Base-by-base conservation (phyloP, 163 green algal species). In the Coccomyxa subellipsoidea region DNA sequence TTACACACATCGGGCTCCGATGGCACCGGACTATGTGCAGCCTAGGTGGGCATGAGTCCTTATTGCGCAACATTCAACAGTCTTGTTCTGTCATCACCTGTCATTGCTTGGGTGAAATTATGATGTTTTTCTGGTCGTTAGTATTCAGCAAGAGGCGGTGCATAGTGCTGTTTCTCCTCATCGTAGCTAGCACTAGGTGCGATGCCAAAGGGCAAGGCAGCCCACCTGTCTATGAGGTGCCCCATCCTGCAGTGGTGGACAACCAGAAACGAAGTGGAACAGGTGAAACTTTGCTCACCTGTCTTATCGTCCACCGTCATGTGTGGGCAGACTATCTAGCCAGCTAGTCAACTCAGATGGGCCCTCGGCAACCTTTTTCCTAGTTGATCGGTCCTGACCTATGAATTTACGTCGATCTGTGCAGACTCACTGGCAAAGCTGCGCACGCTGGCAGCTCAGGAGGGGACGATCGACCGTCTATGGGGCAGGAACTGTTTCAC, bases 401-500 rank as follows among this genome's bases (percentile, higher is more conserved):
- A 18, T 59, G 4, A 59, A 12, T 2, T 18, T 2, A 27, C 4
- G 15, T 59, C 15, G 47, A 27, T 18, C 23, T 5, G 23, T 59
- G 47, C 47, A 59, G 47, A 59, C 15, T 59, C 47, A 59, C 47
- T 59, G 47, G 47, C 47, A 59, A 59, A 18, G 47, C 47, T 59
- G 47, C 47, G 4, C 47, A 59, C 47, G 3, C 4, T 59, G 47
- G 66, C 66, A 32, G 29, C 27, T 8, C 66, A 73, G 66, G 66
- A 73, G 8, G 66, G 66, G 29, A 36, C 27, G 21, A 32, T 73
- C 5, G n/a, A 32, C 2, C 66, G 66, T 10, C 27, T 73, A 4
- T 73, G 66, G 66, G 29, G 66, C n/a, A 73, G 66, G 29, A 73
- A 73, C 66, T 73, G 66, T 6, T 73, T 73, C 66, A 73, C 66